A percentile compares a stretch with the other conserved stretches of the same genome.
These are phyloP conservation scores for Mortierella alpina DNA, from an alignment of 192 early-diverging fungal genomes.

Conservation along the genomic window DNA sequence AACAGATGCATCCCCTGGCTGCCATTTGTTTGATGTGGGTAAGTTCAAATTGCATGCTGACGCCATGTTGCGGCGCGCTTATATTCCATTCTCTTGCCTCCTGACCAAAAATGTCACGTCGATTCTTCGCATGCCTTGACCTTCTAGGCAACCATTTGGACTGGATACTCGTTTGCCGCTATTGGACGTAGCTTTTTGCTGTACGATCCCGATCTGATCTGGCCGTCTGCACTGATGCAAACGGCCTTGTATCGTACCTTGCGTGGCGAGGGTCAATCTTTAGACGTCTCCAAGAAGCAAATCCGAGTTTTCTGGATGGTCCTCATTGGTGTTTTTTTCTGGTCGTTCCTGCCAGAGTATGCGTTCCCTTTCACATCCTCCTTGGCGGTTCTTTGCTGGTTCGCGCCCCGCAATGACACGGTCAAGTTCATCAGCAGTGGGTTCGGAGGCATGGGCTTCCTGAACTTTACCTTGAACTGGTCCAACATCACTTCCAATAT, in stretches of 20 bases:
- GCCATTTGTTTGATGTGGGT: conserved; percentile 54
- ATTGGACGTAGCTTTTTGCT: conserved; percentile 52
- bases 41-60: background rate
- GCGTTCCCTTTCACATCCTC: conserved; percentile 53
- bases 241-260: conserved; percentile 52
- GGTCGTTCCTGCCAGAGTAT: conserved; percentile 56
- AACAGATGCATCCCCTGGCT: conserved; percentile 55
- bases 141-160: conserved; percentile 54
- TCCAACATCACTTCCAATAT: conserved; percentile 52
- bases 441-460: conserved; percentile 59
- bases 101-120: background rate
- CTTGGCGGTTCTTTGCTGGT: conserved; percentile 55
- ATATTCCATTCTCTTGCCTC: background rate
- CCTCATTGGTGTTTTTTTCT: conserved; percentile 53
- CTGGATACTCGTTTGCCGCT: conserved; percentile 53
- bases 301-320: conserved; percentile 52
- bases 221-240: conserved; percentile 57
- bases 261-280: conserved; percentile 40
- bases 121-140: no score
- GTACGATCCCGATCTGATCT: conserved; percentile 54
- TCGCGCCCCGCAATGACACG: conserved; percentile 45
- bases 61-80: background rate
- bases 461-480: conserved; percentile 62
- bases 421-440: conserved; percentile 55
- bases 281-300: conserved; percentile 37